Conservation (phyloP, 768 basidiomycete species). For the Tylopilus sp. region DNA sequence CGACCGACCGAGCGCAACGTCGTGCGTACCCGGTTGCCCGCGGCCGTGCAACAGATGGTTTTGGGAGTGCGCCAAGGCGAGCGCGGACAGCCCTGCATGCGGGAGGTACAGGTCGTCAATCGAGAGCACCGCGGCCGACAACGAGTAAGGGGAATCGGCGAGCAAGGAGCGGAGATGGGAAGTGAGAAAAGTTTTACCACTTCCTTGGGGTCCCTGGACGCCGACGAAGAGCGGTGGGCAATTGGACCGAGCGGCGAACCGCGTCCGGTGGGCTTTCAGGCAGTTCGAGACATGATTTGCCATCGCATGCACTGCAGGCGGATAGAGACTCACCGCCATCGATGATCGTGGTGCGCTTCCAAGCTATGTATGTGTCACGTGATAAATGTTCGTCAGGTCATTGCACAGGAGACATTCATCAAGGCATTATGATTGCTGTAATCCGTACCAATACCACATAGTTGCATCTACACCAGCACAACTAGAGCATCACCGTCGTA, state of each 20-base stretch:
- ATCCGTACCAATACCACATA: constrained; percentile 26
- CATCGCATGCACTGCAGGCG: constrained; percentile 38
- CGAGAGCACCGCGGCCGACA: constrained; percentile 63
- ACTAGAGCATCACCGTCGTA: constrained; percentile 12
- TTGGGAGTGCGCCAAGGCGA: constrained; percentile 47
- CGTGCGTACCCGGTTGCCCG: constrained; percentile 94
- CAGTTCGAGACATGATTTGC: constrained; percentile 38
- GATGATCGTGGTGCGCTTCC: background rate
- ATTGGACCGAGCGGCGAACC: background rate
- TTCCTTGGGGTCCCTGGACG: constrained; percentile 91
- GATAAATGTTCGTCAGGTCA: background rate
- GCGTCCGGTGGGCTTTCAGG: constrained; percentile 31
- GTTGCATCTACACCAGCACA: constrained; percentile 17
- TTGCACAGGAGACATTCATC: constrained; percentile 6
- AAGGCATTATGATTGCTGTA: constrained; percentile 26
- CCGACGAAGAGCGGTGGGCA: constrained; percentile 73
- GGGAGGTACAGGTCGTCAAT: constrained; percentile 87
- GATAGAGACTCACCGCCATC: constrained; percentile 14
- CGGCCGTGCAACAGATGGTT: constrained; percentile 76
- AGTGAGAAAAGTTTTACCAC: constrained; percentile 85
- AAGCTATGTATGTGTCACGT: constrained; percentile 8
- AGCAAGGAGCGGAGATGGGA: constrained; percentile 46
- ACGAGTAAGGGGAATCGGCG: constrained; percentile 43
- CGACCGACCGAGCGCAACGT: constrained; percentile 59
- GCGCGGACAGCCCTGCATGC: constrained; percentile 51